Conservation (phyloP, 805 yeast genomes). For the Saccharomycopsis sp. region DNA sequence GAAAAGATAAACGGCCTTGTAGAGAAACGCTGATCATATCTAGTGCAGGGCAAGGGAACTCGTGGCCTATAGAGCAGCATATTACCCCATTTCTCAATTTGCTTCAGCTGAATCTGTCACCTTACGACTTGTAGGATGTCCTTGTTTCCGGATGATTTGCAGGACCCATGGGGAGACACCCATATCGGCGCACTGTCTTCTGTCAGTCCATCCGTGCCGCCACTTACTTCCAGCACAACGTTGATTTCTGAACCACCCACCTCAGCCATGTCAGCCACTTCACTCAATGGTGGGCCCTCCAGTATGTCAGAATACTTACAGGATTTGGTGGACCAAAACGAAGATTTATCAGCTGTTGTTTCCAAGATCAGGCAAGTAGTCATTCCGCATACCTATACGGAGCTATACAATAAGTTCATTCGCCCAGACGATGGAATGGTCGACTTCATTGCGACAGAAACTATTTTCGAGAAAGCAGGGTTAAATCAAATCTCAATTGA, state of each 20-base stretch:
- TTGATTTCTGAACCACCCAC: background rate
- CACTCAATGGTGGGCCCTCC: background rate
- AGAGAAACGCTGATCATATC: too few species aligned
- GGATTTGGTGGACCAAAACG: constrained; percentile 15
- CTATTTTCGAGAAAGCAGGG: constrained; percentile 12
- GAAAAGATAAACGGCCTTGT: too few species aligned
- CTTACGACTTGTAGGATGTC: too few species aligned
- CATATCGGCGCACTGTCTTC: too few species aligned
- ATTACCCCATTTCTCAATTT: too few species aligned
- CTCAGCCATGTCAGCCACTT: background rate
- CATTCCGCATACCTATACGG: constrained; percentile 9
- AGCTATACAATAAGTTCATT: constrained; percentile 4
- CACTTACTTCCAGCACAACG: background rate
- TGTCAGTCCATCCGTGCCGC: background rate
- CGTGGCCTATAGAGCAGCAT: too few species aligned
- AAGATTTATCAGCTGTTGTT: constrained; percentile 7
- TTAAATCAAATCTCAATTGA: constrained; percentile 19
- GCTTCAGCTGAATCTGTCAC: too few species aligned
- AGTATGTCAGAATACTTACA: constrained; percentile 9
- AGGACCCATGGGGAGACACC: constrained; percentile 20
- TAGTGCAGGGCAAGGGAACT: too few species aligned
- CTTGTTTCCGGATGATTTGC: constrained; percentile 16
- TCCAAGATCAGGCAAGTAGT: constrained; percentile 2
- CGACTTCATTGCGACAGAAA: constrained; percentile 10
- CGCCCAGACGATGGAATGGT: constrained; percentile 14